Base-by-base conservation (phyloP, 202 grass and related monocot genomes). In the Alloteropsis angusta region DNA sequence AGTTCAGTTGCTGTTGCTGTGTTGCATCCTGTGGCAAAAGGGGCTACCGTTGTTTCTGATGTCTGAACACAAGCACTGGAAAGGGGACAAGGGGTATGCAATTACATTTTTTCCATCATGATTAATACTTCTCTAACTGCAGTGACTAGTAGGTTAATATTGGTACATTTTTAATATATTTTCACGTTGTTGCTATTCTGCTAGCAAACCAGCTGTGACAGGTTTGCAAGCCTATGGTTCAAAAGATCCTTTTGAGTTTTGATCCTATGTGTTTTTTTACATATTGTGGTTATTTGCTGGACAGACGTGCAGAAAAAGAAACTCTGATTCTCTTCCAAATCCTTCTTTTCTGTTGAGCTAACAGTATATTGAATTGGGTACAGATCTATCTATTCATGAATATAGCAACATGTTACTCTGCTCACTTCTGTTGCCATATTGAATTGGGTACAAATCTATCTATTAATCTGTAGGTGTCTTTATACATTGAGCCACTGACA, bases 401-500 rank as follows among this genome's bases (percentile, higher is more conserved):
- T 12, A 5, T 1, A 21, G n/a, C 12, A 49, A 43, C 15, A 78
- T 16, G 28, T 69, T 36, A 63, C 50, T 69, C 14, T 45, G 46
- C 17, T 54, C 0, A 23, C 46, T 9, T 66, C 10, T 65, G 2
- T 18, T 63, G 26, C 13, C 54, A 57, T 45, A 68, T 42, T n/a
- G 36, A 36, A 66, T 61, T 36, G 67, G 17, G 14, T 15, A 34
- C 1, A 50, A 50, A 72, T 42, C 7, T 34, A 38, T 37, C 22
- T 38, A 44, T 16, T 19, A 10, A 34, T 8, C 13, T 12, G 17
- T 47, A 66, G 49, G 18, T 72, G 38, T 26, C 17, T 67, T 83
- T 68, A 12, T 83, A 74, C 43, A 74, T 70, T 68, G 50, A 45
- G 2, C 23, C 34, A 2, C 52, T 80, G 80, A 80, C 86, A 84